phyloP scores from a whole-genome alignment of 352 stramenopile species.

The Pythium dissotocum region DNA sequence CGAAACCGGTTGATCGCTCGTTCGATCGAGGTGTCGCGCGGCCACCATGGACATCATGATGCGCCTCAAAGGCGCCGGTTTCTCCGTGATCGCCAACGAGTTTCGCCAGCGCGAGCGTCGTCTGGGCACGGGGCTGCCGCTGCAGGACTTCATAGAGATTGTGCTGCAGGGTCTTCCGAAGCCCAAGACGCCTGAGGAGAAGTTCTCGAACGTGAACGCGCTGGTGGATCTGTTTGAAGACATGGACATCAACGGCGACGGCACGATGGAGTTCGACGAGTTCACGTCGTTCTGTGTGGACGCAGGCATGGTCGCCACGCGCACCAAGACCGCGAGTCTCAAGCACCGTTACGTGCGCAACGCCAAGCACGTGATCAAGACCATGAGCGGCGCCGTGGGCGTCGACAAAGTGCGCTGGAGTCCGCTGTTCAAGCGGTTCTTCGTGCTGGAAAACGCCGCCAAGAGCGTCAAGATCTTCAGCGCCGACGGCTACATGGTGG shows the following conservation, averaged over 20 bases:
- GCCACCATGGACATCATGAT: constrained; percentile 81
- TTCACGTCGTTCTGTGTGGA: constrained; percentile 89
- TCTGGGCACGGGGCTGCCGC: constrained; percentile 56
- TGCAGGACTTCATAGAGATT: constrained; percentile 83
- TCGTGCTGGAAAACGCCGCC: constrained; percentile 67
- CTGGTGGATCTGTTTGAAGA: constrained; percentile 82
- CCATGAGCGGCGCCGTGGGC: constrained; percentile 41
- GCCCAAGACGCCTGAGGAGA: constrained; percentile 44
- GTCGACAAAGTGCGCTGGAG: constrained; percentile 81
- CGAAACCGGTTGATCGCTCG: neutral
- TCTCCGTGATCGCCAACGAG: constrained; percentile 76
- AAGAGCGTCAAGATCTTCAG: constrained; percentile 75
- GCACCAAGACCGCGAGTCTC: constrained; percentile 39
- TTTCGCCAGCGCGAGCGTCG: constrained; percentile 66
- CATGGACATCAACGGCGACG: constrained; percentile 89
- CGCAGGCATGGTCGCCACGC: constrained; percentile 77
- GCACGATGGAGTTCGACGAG: constrained; percentile 84
- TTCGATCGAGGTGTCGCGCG: constrained; percentile 4
- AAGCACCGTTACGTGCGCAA: constrained; percentile 80
- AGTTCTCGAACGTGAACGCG: constrained; percentile 50
- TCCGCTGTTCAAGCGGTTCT: constrained; percentile 51
- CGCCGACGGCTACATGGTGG: constrained; percentile 47
- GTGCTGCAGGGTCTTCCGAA: constrained; percentile 60
- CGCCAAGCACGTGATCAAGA: constrained; percentile 57
- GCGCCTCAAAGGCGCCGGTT: constrained; percentile 70